Conservation (phyloP, 305 asterid species). For the Ajuga reptans region DNA sequence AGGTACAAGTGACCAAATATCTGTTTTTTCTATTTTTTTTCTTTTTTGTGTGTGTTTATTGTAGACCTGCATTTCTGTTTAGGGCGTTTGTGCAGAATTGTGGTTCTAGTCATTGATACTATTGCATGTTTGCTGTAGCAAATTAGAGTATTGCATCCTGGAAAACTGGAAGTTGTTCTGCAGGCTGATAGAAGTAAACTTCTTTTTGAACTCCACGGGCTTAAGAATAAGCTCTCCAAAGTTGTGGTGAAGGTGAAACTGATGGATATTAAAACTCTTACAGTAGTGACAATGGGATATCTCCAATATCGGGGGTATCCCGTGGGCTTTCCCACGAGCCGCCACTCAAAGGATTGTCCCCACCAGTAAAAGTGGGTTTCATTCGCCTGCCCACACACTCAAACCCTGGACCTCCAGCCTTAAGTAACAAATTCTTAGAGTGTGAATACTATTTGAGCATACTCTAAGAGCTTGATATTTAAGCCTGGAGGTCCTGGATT, state of each 20-base stretch:
- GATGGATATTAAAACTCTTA: background rate
- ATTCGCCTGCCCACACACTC: no score
- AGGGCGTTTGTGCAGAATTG: constrained; percentile 7
- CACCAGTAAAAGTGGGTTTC: no score
- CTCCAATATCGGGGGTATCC: no score
- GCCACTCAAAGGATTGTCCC: no score
- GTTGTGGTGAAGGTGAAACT: constrained; percentile 75
- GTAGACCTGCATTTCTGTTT: constrained; percentile 1
- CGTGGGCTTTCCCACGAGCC: no score
- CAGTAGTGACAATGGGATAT: no score
- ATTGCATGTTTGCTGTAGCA: constrained; percentile 42
- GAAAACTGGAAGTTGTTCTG: constrained; percentile 52
- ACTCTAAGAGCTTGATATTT: no score
- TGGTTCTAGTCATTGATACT: constrained; percentile 1
- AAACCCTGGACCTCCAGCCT: no score
- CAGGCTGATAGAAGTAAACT: constrained; percentile 44
- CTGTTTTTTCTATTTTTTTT: background rate
- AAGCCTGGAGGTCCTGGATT: no score
- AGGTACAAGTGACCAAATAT: constrained; percentile 32
- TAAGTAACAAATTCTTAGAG: no score
- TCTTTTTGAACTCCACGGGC: constrained; percentile 58
- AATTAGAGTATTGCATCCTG: constrained; percentile 38
- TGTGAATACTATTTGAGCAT: no score
- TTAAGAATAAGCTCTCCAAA: constrained; percentile 54
- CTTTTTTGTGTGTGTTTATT: background rate